Percentiles rank a stretch among this genome's conserved stretches.
Conservation (phyloP, 306 rosid species). For the Prosopis cineraria region DNA sequence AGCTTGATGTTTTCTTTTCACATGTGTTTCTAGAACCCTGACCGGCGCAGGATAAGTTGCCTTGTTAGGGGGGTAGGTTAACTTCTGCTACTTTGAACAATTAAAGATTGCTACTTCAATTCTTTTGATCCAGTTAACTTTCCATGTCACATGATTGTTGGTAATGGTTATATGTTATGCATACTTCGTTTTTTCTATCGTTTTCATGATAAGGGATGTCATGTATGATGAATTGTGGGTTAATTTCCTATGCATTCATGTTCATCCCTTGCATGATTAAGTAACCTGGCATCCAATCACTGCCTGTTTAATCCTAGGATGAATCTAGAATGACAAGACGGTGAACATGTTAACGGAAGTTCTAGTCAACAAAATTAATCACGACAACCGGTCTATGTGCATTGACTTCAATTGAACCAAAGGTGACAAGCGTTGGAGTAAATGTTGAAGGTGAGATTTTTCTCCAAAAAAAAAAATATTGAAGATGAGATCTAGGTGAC, state of each 20-base stretch:
- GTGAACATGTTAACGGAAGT: neutral
- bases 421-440: neutral
- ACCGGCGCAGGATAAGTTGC: neutral
- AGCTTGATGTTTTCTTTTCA: neutral
- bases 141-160: too few relatives aligned
- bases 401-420: neutral
- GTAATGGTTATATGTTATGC: too few relatives aligned
- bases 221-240: neutral
- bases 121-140: too few relatives aligned
- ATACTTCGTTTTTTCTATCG: too few relatives aligned
- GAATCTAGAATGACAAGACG: neutral
- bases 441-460: too few relatives aligned
- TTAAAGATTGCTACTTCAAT: neutral
- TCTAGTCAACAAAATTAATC: too few relatives aligned
- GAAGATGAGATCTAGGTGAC: neutral
- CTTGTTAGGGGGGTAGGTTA: neutral
- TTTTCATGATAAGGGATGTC: too few relatives aligned
- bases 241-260: neutral
- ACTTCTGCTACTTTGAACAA: neutral
- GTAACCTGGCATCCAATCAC: neutral
- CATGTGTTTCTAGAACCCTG: neutral
- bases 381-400: neutral
- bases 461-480: too few relatives aligned
- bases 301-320: neutral
- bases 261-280: neutral